Base-by-base conservation (phyloP, 257 asterid species). In the Coffea eugenioides region DNA sequence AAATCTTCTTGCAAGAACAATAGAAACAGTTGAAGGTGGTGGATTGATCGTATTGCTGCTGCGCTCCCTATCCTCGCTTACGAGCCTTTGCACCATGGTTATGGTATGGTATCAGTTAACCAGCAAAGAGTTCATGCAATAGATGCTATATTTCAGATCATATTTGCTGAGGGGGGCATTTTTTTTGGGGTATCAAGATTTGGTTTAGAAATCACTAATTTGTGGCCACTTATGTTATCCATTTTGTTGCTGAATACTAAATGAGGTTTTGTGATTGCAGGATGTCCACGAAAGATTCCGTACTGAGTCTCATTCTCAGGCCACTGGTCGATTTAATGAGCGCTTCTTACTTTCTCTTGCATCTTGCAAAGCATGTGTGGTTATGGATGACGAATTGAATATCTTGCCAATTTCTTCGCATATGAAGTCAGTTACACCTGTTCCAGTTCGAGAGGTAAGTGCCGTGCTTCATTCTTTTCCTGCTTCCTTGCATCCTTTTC, bases 21-120 rank as follows among this genome's bases (percentile, higher is more conserved):
- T 96, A 83, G 99, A 96, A 89, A 96, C 99, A 43, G 99, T 96
- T 86, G 98, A 92, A 87, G 99, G 99, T 77, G 98, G 99, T 84
- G 99, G 99, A 66, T 79, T 96, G 92, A 91, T 96, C 76, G 84
- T 96, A 49, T 86, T 96, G 88, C 88, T 96, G 85, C 91, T 96
- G 64, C 97, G 95, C 79, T 88, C 98, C 39, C 86, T 96, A 78
- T 86, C 99, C 74, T 94, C 99, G 13, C 94, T 96, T 71, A 90
- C 97, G 59, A 90, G 97, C 78, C 92, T 96, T 71, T 91, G 59
- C 92, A 90, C 99, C 69, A 96, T 96, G 99, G 97, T 88, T 84
- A 96, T 96, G 99, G 98, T 93, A 92, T 41, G 69, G 41, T 6
- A 54, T 34, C 62, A 43, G 36, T 18, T 76, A 8, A 49, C 52